Evolutionary conservation across 495 filamentous ascomycete species (phyloP).

Genomic region (Penicillium verhagenii): DNA sequence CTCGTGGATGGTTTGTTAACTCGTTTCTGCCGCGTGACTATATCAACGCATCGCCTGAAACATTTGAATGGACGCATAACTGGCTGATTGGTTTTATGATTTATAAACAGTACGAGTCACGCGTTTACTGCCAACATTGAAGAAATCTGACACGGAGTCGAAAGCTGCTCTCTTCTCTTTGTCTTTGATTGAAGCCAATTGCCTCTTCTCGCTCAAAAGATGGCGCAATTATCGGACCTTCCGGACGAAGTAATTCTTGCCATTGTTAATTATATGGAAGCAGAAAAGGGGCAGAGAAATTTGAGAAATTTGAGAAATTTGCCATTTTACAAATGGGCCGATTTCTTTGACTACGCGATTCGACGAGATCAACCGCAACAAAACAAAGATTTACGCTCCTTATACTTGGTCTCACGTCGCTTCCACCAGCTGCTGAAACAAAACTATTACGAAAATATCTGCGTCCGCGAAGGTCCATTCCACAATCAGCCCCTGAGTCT

Average conservation of each 20-base stretch:
- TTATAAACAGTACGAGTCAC: too few relatives aligned
- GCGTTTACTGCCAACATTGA: too few relatives aligned
- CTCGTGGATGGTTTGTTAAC: too few relatives aligned
- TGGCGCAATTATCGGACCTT: neutral
- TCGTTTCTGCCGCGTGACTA: too few relatives aligned
- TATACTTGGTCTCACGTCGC: neutral
- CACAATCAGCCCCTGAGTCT: neutral
- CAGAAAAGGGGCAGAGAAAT: neutral
- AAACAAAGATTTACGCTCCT: neutral
- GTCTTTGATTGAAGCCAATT: neutral
- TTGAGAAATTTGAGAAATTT: neutral
- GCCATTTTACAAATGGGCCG: neutral
- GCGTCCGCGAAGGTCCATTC: neutral
- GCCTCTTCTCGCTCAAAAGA: neutral
- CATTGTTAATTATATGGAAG: neutral
- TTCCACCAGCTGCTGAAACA: neutral
- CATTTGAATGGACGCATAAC: too few relatives aligned
- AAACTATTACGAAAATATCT: constrained; percentile 2
- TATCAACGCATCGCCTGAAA: too few relatives aligned
- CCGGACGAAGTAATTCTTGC: neutral
- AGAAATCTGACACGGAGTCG: too few relatives aligned
- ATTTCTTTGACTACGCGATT: neutral
- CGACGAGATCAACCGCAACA: neutral
- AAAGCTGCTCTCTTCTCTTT: neutral
- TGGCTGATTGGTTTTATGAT: too few relatives aligned